Evolutionary conservation across 2,329 filamentous ascomycete species (phyloP), one percentile per base, ranked within the genome.

Genomic region (Sporothrix luriei): DNA sequence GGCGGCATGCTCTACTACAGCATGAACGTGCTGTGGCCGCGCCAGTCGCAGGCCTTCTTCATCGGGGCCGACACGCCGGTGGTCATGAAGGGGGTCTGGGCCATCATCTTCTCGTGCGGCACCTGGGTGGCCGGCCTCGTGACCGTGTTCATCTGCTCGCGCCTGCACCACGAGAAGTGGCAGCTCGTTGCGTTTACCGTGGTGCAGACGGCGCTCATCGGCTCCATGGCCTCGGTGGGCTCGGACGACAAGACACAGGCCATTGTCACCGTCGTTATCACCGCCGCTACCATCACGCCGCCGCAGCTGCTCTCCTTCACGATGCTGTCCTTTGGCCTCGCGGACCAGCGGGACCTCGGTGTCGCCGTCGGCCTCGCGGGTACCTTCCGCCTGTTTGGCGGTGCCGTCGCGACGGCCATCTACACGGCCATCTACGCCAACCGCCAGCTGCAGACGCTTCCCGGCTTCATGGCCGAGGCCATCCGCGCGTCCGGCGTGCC

Each of bases 1-100:
- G 75, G 74, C 9, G 76, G 76, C 16, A 78, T 78, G 76, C 72
- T 77, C 16, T 75, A 76, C 68, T 77, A 77, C 71, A 75, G 73
- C 66, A 77, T 76, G 74, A 76, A 77, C 67, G 76, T 77, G 10
- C 72, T 77, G 38, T 77, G 75, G 76, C 76, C 76, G 6, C 73
- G 75, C 2, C 75, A 77, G 61, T 61, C 69, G 79, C 82, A 16
- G 80, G 86, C 67, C 78, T 87, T n/a, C 87, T 83, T 69, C 26
- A 70, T 71, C 46, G 14, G 38, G 1, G 38, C 70, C 29, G 24
- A 33, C 26, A 71, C 68, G 38, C 70, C 68, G 4, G 43, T 61
- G 21, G 72, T 76, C 62, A 73, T 76, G 71, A 71, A 72, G 6
- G 76, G 76, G 9, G 74, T 76, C 3, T 77, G 77, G 71, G 74